Conservation (phyloP, 208 protist species). For the Acanthamoeba lenticulata region DNA sequence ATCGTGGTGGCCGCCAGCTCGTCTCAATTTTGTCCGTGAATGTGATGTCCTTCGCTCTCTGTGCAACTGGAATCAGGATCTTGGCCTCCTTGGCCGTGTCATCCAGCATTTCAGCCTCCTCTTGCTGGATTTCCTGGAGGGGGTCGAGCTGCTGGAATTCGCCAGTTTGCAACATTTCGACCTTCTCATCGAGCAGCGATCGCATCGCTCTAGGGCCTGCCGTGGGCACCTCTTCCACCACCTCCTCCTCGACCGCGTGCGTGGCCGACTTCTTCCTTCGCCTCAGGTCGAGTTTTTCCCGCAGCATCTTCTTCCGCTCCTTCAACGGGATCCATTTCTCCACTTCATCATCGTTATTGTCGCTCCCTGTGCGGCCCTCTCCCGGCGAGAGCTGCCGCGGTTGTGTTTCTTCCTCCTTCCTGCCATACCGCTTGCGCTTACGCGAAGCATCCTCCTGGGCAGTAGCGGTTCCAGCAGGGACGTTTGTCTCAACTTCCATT, state of each 20-base stretch:
- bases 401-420: background rate
- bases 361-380: conserved; percentile 35
- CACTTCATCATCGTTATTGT: background rate
- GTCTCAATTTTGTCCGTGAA: conserved; percentile 26
- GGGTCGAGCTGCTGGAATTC: conserved; percentile 9
- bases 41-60: conserved; percentile 54
- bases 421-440: conserved; percentile 19
- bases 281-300: conserved; percentile 35
- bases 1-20: conserved; percentile 33
- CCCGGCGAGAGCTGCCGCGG: background rate
- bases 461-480: background rate
- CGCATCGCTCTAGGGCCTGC: background rate
- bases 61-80: conserved; percentile 29
- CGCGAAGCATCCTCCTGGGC: background rate
- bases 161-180: background rate
- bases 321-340: conserved; percentile 49
- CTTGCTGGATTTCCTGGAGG: background rate
- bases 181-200: conserved; percentile 57
- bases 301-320: conserved; percentile 51
- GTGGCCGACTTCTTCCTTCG: background rate
- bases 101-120: conserved; percentile 37
- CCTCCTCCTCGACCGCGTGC: background rate
- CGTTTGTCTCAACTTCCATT: background rate
- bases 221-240: background rate
- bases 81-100: conserved; percentile 38